Base-by-base conservation (phyloP, 1,139 yeast genomes). In the Meyerozyma smithsonii region DNA sequence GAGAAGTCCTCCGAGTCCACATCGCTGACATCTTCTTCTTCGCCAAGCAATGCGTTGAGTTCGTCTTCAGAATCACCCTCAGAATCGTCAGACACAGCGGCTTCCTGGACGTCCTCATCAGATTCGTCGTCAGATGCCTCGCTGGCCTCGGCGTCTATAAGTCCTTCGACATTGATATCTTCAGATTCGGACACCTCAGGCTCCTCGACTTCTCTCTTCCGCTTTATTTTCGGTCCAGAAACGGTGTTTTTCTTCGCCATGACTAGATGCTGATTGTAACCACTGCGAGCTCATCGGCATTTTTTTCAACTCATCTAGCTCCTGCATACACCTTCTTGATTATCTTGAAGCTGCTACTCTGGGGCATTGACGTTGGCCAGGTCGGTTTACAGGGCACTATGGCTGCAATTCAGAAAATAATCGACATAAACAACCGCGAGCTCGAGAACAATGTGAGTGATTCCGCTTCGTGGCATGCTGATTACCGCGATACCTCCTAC, bases 381-480 rank as follows among this genome's bases (percentile, higher is more conserved):
- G n/a, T n/a, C n/a, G n/a, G n/a, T n/a, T n/a, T n/a, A n/a, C n/a
- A 6, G 25, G 6, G 7, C 7, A 8, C 14, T 4, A 72, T 72
- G 77, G 71, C 70, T 47, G 58, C 68, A 11, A 67, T 72, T 26
- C 62, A 62, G 41, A 73, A 76, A 45, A 79, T 84, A 25, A 74
- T 80, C 50, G 68, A 69, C 38, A 72, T 88, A 39, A 88, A 82
- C 54, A 78, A 79, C 42, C 71, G 69, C 44, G 97, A 90, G 55
- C 66, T 90, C 19, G 74, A 71, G 16, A 64, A 65, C 14, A 81
- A 82, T n/a, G 74, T 80, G 0, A 58, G 81, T 0, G 72, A 74
- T 33, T 65, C 69, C 5, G 85, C 84, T 1, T 87, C 96, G 8
- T 90, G 97, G 97, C 97, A 90, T 55, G 73, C 79, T 48, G 96